These are phyloP conservation scores for Epithemia pelagica DNA, from an alignment of 108 stramenopile species.

Conservation along the genomic window DNA sequence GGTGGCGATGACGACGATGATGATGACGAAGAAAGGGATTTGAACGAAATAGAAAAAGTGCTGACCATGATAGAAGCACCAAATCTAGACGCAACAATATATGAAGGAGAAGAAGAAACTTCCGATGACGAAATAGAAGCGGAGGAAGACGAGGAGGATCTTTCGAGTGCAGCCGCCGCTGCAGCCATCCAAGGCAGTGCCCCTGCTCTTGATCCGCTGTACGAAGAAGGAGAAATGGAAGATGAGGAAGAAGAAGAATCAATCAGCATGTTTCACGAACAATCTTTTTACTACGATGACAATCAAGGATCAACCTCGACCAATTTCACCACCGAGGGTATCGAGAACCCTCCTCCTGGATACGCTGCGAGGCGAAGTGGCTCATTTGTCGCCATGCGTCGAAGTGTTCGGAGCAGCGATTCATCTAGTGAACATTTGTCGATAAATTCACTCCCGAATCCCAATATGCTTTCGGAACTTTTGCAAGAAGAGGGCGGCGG, in stretches of 20 bases:
- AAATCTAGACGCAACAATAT: background rate
- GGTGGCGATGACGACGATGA: background rate
- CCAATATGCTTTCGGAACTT: background rate
- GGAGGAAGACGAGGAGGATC: background rate
- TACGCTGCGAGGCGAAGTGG: background rate
- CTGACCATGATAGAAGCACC: background rate
- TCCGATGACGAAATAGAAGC: background rate
- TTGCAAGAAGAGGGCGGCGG: background rate
- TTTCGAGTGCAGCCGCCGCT: background rate
- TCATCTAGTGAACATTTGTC: background rate
- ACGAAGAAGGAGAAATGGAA: background rate
- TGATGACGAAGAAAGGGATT: background rate
- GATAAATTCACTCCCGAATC: background rate
- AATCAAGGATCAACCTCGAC: background rate
- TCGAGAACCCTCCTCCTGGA: background rate
- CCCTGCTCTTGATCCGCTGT: background rate
- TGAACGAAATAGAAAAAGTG: background rate
- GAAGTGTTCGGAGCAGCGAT: background rate
- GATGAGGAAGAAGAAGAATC: background rate
- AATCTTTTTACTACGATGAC: background rate
- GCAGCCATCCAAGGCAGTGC: background rate
- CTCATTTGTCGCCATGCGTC: background rate
- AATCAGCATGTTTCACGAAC: background rate
- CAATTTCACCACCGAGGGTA: background rate
- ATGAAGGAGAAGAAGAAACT: background rate